A percentile compares a stretch with the other conserved stretches of the same genome.
Evolutionary conservation across 2,329 filamentous ascomycete genomes (phyloP).

Genomic region (Leptoxyphium fumago): DNA sequence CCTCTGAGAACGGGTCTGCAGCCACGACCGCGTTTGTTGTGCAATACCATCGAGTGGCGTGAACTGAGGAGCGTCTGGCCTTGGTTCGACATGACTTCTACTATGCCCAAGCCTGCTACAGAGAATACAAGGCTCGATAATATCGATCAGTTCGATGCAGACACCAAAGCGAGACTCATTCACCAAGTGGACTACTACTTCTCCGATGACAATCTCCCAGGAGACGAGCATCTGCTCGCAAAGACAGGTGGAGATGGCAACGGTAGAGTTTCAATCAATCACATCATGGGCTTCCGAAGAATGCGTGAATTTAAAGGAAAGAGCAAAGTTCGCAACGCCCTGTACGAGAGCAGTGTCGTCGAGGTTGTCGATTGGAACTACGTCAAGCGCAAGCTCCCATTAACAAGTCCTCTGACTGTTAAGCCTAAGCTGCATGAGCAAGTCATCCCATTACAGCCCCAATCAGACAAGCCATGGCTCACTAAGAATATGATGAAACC

Average conservation of each 20-base stretch:
- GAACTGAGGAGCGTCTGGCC: too few species aligned
- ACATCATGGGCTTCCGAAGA: slow-evolving; percentile 29
- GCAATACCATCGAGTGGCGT: too few species aligned
- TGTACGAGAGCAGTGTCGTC: slow-evolving; percentile 27
- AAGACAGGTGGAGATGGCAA: slow-evolving; percentile 25
- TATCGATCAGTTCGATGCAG: neutral
- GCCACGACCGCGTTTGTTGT: too few species aligned
- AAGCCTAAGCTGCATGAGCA: slow-evolving; percentile 15
- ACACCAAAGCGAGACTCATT: slow-evolving; percentile 7
- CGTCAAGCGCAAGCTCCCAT: slow-evolving; percentile 28
- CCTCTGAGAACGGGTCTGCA: too few species aligned
- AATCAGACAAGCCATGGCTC: slow-evolving; percentile 19
- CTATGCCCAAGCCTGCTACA: too few species aligned
- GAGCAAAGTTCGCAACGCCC: slow-evolving; percentile 23
- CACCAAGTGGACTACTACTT: slow-evolving; percentile 36
- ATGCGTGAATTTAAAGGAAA: slow-evolving; percentile 32
- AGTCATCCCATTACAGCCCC: slow-evolving; percentile 4
- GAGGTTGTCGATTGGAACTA: slow-evolving; percentile 28
- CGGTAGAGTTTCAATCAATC: slow-evolving; percentile 27
- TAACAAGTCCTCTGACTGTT: slow-evolving; percentile 13
- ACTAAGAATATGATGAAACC: slow-evolving; percentile 29
- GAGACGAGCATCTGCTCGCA: slow-evolving; percentile 28
- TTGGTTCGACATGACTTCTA: too few species aligned
- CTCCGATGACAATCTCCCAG: slow-evolving; percentile 32
- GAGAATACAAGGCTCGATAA: too few species aligned